Conservation (phyloP, 805 yeast species). For the Lachancea lanzarotensis region DNA sequence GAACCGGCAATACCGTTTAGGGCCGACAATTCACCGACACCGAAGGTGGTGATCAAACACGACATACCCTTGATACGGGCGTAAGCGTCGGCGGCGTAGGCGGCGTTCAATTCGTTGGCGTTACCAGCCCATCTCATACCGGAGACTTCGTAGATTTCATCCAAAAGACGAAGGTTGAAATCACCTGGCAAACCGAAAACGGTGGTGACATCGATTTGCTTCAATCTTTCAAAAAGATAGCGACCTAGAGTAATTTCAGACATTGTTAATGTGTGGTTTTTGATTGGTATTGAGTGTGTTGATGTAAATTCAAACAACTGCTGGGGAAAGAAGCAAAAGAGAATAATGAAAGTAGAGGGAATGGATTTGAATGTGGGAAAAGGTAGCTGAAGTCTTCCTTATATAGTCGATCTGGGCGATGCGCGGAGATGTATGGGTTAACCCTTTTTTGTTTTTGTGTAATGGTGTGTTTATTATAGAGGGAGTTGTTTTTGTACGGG, state of each 20-base stretch:
- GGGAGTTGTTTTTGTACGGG: background rate
- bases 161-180: conserved; percentile 66
- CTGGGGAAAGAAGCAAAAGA: background rate
- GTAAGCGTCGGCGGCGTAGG: conserved; percentile 86
- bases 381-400: background rate
- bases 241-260: conserved; percentile 61
- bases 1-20: conserved; percentile 84
- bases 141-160: conserved; percentile 65
- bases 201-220: conserved; percentile 63
- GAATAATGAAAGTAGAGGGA: background rate
- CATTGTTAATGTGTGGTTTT: conserved; percentile 17
- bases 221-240: conserved; percentile 71
- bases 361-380: background rate
- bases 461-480: background rate
- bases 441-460: background rate
- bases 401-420: background rate
- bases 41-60: conserved; percentile 76
- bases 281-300: background rate
- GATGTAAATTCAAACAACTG: background rate
- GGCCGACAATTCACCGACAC: conserved; percentile 85
- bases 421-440: background rate
- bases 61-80: conserved; percentile 73
- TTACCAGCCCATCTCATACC: conserved; percentile 87
- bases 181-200: conserved; percentile 81
- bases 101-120: conserved; percentile 84